Base-by-base conservation (phyloP, 2,329 filamentous ascomycete species). In the Diaporthe sp. region DNA sequence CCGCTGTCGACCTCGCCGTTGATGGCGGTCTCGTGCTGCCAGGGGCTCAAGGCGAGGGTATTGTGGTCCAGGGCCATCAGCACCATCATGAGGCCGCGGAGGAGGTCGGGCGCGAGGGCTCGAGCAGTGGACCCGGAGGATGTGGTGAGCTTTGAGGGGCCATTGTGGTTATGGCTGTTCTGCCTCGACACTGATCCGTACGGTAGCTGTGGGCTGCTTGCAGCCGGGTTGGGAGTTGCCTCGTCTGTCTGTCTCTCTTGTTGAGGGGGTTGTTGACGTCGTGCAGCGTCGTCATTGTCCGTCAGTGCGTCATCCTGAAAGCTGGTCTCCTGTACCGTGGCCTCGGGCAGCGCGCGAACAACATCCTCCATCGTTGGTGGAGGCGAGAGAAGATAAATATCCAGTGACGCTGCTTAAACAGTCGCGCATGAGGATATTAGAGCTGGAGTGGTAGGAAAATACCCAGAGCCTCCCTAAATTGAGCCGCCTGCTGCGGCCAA, bases 1-100 rank as follows among this genome's bases (percentile, higher is more conserved):
- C 84, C 81, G 78, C 44, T 44, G 51, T 87, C 86, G 31, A 73
- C 69, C 76, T 88, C 86, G 1, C 78, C 76, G n/a, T 77, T 77
- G n/a, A 80, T 75, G 6, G 82, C 82, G 9, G 85, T 86, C 49
- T 84, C 84, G 71, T 87, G 84, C 34, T 80, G 76, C 86, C 86
- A 88, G 1, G 83, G 80, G 73, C 82, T 81, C n/a, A 87, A 79
- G 1, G 79, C 79, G 22, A 87, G 75, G n/a, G 81, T 79, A 73
- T 81, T 82, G 78, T 88, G 86, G 78, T 88, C 86, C 57, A 87
- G 77, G 0, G 85, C 85, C 86, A 88, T 87, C 73, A 85, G 61
- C 17, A 83, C 79, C 84, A 86, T 87, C n/a, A 87, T 80, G 3
- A 87, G 78, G 42, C 86, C 86, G 46, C 86, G 85, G 7, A 87